A percentile compares a stretch with the other conserved stretches of the same genome.
Evolutionary conservation across 495 filamentous ascomycete genomes (phyloP).

Genomic region (Penicillium arizonense): DNA sequence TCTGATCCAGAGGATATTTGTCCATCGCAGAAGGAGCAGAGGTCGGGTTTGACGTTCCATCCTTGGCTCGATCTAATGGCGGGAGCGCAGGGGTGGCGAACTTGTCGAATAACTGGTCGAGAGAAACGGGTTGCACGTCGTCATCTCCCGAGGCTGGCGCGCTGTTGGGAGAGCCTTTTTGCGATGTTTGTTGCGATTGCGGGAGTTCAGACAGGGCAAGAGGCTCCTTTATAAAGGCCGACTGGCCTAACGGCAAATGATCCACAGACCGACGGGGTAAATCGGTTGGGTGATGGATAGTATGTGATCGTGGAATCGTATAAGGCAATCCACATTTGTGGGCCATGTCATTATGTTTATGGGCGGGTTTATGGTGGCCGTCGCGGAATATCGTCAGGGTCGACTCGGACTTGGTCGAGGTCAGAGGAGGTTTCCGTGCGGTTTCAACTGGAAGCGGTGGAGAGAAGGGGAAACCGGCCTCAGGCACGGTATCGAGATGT

Average conservation of each 20-base stretch:
- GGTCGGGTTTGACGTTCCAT: constrained; percentile 18
- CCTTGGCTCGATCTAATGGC: constrained; percentile 36
- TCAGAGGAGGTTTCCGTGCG: constrained; percentile 66
- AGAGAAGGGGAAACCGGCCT: constrained; percentile 22
- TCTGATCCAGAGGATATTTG: constrained; percentile 36
- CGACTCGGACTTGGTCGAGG: constrained; percentile 80
- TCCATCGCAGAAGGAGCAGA: constrained; percentile 30
- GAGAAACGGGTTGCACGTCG: constrained; percentile 59
- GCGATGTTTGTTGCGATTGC: constrained; percentile 45
- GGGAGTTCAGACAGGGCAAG: constrained; percentile 23
- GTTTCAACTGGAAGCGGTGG: constrained; percentile 45
- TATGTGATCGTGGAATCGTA: constrained; percentile 70
- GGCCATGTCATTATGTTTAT: constrained; percentile 83
- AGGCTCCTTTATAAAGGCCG: constrained; percentile 38
- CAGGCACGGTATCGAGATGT: constrained; percentile 57
- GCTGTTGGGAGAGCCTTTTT: constrained; percentile 68
- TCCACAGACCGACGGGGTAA: constrained; percentile 68
- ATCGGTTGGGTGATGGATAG: constrained; percentile 59
- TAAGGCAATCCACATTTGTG: constrained; percentile 83
- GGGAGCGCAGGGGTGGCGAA: constrained; percentile 47
- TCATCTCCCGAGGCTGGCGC: constrained; percentile 50
- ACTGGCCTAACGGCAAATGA: constrained; percentile 55
- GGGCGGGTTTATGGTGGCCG: constrained; percentile 89
- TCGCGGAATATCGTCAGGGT: constrained; percentile 84
- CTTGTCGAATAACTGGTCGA: constrained; percentile 59